These are phyloP conservation scores for Suillus lakei DNA, from an alignment of 768 basidiomycete genomes.

Conservation along the genomic window DNA sequence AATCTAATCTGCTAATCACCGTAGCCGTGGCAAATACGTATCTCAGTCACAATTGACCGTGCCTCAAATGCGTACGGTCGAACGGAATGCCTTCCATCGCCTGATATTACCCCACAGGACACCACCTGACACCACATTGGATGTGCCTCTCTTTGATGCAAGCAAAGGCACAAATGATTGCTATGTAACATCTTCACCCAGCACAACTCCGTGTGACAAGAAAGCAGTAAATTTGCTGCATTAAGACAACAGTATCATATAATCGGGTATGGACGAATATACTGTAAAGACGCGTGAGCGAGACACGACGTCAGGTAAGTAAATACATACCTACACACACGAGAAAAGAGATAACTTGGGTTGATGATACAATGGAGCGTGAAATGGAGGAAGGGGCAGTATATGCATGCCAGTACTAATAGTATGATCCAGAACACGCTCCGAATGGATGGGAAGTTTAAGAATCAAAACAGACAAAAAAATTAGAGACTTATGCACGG, in stretches of 20 bases:
- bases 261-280: background rate
- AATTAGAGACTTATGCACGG: too few relatives aligned
- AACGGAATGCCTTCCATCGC: background rate
- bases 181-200: background rate
- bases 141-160: background rate
- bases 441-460: background rate
- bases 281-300: background rate
- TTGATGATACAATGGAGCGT: background rate
- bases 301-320: background rate
- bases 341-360: background rate
- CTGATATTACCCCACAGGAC: background rate
- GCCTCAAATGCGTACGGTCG: background rate
- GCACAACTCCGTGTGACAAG: background rate
- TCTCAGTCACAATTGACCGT: background rate
- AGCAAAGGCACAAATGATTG: background rate
- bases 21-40: background rate
- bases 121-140: too few relatives aligned
- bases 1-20: background rate
- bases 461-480: background rate
- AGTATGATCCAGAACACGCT: background rate
- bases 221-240: background rate
- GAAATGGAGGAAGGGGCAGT: background rate
- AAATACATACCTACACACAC: background rate
- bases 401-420: background rate
- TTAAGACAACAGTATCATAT: background rate